Conservation (phyloP, 306 rosid species). For the Sechiopsis laciniata region DNA sequence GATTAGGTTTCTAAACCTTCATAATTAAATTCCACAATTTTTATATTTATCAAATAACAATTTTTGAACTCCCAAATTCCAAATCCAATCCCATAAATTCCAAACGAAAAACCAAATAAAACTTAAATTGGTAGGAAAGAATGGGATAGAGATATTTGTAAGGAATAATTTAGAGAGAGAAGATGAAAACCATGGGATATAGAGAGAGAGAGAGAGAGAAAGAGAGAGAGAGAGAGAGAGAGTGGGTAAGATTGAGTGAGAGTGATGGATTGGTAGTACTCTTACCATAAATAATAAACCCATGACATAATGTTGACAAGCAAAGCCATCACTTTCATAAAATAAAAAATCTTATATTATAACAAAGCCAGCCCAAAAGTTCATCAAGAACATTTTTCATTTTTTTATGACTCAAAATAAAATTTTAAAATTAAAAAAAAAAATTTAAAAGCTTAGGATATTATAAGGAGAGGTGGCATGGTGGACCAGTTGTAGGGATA, state of each 20-base stretch:
- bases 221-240: not conserved
- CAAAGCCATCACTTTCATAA: conserved; percentile 16
- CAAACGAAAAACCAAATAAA: no score
- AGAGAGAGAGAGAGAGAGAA: not conserved
- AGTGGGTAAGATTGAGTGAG: conserved; percentile 15
- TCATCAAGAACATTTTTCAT: not conserved
- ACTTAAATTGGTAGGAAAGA: no score
- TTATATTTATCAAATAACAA: no score
- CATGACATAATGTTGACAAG: conserved; percentile 21
- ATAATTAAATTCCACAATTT: no score
- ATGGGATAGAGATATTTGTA: not conserved
- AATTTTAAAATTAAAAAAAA: not conserved
- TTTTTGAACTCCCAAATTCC: no score
- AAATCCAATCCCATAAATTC: no score
- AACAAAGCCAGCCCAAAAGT: no score
- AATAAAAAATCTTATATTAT: not conserved
- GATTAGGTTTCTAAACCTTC: no score
- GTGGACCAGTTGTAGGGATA: not conserved
- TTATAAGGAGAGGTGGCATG: not conserved
- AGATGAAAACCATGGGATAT: not conserved
- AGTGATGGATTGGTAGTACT: conserved; percentile 16
- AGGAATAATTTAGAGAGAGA: not conserved
- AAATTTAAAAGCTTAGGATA: not conserved
- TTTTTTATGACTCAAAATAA: conserved; percentile 2
- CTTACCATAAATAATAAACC: not conserved